phyloP scores from a whole-genome alignment of 805 yeast genomes.

The Teunomyces cretensis region DNA sequence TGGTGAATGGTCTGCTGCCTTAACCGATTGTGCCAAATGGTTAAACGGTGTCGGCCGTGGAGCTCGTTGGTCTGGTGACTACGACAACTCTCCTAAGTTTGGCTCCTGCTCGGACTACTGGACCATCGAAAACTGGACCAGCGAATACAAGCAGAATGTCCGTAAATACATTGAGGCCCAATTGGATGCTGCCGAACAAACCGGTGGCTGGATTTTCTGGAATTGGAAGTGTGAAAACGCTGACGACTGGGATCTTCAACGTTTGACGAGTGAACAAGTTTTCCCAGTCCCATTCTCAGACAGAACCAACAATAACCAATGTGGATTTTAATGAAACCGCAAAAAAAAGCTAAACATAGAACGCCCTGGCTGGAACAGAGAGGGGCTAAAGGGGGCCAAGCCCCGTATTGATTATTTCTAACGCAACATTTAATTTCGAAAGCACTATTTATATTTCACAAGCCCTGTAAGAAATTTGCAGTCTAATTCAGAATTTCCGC shows the following conservation, averaged over 20 bases:
- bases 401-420: background rate
- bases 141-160: constrained; percentile 51
- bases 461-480: background rate
- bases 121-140: constrained; percentile 51
- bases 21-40: constrained; percentile 90
- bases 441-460: background rate
- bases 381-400: background rate
- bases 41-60: constrained; percentile 72
- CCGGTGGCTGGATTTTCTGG: constrained; percentile 93
- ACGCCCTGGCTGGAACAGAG: background rate
- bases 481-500: background rate
- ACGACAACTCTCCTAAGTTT: constrained; percentile 38
- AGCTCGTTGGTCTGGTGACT: constrained; percentile 85
- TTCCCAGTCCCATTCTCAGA: constrained; percentile 80
- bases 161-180: constrained; percentile 86
- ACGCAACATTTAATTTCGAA: background rate
- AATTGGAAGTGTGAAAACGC: constrained; percentile 84
- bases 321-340: constrained; percentile 32
- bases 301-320: constrained; percentile 71
- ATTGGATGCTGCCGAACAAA: constrained; percentile 72
- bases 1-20: constrained; percentile 78
- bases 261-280: constrained; percentile 54
- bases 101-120: constrained; percentile 59
- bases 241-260: constrained; percentile 82
- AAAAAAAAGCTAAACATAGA: background rate